Percentiles rank a stretch among this genome's conserved stretches.
Evolutionary conservation across 495 filamentous ascomycete genomes (phyloP).

Genomic region (Amphirosellinia nigrospora): DNA sequence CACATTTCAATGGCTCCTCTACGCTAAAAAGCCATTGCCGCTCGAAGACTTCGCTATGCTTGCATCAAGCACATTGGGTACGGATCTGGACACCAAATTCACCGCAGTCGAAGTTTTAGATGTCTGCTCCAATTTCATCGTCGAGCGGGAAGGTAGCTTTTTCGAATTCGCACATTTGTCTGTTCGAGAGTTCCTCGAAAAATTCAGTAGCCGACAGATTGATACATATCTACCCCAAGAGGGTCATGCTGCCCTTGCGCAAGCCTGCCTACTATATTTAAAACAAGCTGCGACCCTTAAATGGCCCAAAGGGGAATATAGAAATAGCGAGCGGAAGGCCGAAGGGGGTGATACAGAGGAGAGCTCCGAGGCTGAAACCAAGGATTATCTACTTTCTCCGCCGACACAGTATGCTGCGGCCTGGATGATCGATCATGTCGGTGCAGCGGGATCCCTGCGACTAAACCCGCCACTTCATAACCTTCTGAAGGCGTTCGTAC

Average conservation of each 20-base stretch:
- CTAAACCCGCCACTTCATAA: neutral
- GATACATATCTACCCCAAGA: neutral
- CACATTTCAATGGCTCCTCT: slow-evolving; percentile 24
- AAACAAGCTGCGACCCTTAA: neutral
- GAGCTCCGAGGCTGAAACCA: neutral
- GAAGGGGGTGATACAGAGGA: neutral
- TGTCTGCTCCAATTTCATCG: neutral
- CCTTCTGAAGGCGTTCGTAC: neutral
- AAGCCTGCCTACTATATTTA: neutral
- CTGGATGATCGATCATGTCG: neutral
- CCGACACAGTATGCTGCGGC: neutral
- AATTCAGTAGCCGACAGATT: neutral
- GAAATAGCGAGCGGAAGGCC: neutral
- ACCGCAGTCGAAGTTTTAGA: neutral
- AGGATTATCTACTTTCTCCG: neutral
- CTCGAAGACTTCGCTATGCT: slow-evolving; percentile 8
- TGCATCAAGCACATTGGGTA: neutral
- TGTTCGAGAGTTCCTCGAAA: neutral
- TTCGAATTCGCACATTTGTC: slow-evolving; percentile 10
- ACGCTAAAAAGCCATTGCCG: slow-evolving; percentile 18
- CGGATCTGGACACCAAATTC: neutral
- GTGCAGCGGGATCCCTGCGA: neutral
- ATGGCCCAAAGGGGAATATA: neutral
- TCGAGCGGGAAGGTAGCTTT: neutral
- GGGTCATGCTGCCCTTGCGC: slow-evolving; percentile 1